A percentile compares a stretch with the other conserved stretches of the same genome.
Conservation (phyloP, 108 stramenopile species). For the Mediolabrus comicus region DNA sequence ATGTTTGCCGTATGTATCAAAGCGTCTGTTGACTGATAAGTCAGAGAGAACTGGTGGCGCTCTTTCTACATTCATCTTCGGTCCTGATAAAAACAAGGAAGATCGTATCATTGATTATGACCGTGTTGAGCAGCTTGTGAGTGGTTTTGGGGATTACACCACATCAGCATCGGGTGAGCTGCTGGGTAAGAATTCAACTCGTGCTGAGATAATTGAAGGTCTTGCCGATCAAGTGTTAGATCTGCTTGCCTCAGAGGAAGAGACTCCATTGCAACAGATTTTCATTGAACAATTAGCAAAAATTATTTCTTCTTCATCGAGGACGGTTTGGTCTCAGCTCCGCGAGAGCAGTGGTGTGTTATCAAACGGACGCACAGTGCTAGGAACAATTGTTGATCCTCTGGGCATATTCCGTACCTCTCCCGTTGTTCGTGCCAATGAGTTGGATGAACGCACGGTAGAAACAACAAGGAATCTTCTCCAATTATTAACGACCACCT, state of each 20-base stretch:
- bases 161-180: constrained; percentile 68
- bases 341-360: constrained; percentile 66
- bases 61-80: constrained; percentile 91
- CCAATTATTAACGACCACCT: constrained; percentile 32
- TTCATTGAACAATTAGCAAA: constrained; percentile 85
- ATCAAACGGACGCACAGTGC: constrained; percentile 70
- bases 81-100: constrained; percentile 74
- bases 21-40: constrained; percentile 90
- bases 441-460: constrained; percentile 70
- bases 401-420: constrained; percentile 77
- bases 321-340: constrained; percentile 65
- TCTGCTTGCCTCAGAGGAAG: constrained; percentile 75
- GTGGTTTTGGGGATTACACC: constrained; percentile 79
- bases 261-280: constrained; percentile 79
- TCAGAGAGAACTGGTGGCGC: constrained; percentile 79
- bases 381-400: constrained; percentile 86
- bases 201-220: constrained; percentile 57
- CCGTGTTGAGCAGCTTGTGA: constrained; percentile 79
- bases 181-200: constrained; percentile 49
- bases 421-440: constrained; percentile 67
- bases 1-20: constrained; percentile 90
- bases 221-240: constrained; percentile 72
- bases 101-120: constrained; percentile 78
- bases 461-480: constrained; percentile 76
- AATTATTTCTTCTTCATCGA: constrained; percentile 61